phyloP scores from a whole-genome alignment of 768 basidiomycete genomes.

The Serendipita sp. region DNA sequence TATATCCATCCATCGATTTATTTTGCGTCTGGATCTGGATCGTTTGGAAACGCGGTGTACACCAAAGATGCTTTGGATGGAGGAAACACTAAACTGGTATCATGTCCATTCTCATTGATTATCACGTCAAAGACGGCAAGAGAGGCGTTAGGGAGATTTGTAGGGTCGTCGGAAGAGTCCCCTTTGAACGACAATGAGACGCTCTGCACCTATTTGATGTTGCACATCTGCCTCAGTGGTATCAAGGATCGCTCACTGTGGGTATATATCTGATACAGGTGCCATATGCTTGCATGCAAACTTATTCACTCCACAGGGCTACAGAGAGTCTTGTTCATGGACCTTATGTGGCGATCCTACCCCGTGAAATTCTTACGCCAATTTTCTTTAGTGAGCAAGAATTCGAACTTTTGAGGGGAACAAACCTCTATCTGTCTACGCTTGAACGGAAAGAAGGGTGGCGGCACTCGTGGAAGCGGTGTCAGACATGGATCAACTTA shows the following conservation, averaged over 20 bases:
- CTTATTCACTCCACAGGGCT: background rate
- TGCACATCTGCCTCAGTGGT: conserved; percentile 39
- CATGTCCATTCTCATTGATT: conserved; percentile 49
- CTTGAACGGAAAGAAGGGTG: conserved; percentile 46
- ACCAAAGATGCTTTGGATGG: background rate
- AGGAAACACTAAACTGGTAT: conserved; percentile 37
- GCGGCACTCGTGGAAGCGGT: conserved; percentile 41
- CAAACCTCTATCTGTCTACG: conserved; percentile 68
- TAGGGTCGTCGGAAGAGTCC: conserved; percentile 13
- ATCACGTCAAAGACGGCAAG: conserved; percentile 40
- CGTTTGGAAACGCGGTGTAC: conserved; percentile 32
- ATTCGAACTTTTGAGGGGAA: conserved; percentile 50
- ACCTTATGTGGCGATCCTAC: conserved; percentile 56
- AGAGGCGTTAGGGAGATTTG: conserved; percentile 30
- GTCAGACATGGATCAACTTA: background rate
- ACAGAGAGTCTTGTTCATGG: conserved; percentile 17
- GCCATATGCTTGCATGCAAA: conserved; percentile 6
- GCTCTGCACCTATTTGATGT: conserved; percentile 46
- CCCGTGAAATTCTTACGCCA: conserved; percentile 47
- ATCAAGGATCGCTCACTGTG: conserved; percentile 19
- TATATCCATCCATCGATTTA: conserved; percentile 31
- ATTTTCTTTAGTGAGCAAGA: conserved; percentile 55
- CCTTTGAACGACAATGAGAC: conserved; percentile 37
- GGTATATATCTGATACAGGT: conserved; percentile 9
- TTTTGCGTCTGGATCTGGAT: conserved; percentile 28